Evolutionary conservation across 495 filamentous ascomycete species (phyloP).

Genomic region (Aspergillus leporis): DNA sequence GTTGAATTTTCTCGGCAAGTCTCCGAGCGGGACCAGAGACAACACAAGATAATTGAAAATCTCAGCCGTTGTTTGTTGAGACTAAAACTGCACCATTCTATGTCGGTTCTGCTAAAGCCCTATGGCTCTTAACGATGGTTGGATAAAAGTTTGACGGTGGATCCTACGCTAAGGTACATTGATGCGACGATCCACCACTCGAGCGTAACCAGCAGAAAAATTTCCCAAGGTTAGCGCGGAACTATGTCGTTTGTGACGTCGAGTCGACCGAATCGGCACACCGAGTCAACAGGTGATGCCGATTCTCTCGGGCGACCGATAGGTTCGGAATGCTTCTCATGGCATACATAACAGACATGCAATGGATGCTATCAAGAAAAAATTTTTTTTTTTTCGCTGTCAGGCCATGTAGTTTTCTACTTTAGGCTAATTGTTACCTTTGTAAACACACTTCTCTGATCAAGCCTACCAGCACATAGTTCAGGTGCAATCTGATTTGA

Average conservation of each 20-base stretch:
- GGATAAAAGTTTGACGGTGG: slow-evolving; percentile 9
- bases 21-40: slow-evolving; percentile 5
- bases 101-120: background rate
- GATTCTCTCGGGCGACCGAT: slow-evolving; percentile 18
- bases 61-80: background rate
- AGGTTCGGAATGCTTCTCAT: slow-evolving; percentile 6
- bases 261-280: slow-evolving; percentile 22
- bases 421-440: background rate
- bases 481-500: background rate
- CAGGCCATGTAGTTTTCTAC: background rate
- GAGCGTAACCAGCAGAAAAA: background rate
- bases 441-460: background rate
- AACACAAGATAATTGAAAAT: background rate
- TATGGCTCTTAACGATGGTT: background rate
- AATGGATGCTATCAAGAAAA: background rate
- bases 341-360: background rate
- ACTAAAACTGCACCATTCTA: background rate
- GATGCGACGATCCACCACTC: background rate
- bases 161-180: slow-evolving; percentile 4
- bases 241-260: background rate
- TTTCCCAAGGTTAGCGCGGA: slow-evolving; percentile 3
- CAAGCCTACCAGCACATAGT: background rate
- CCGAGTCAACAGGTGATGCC: slow-evolving; percentile 17
- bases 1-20: slow-evolving; percentile 4
- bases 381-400: background rate